Percentiles rank a stretch among this genome's conserved stretches.
These are phyloP conservation scores for Sisymbrium altissimum DNA, from an alignment of 345 rosid species.

Conservation along the genomic window DNA sequence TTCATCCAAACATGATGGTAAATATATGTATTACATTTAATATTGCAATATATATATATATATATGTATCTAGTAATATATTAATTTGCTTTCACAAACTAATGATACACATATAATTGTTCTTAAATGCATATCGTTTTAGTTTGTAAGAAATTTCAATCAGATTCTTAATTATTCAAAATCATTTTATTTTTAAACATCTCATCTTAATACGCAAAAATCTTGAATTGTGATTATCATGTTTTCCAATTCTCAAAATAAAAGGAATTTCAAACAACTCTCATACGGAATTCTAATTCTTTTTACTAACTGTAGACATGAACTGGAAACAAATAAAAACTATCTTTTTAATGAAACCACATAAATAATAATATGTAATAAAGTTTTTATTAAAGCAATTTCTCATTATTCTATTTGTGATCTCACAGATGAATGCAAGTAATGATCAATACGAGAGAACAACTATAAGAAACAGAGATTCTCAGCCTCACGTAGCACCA, in stretches of 20 bases:
- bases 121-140: constrained; percentile 13
- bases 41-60: too few species aligned
- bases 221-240: not conserved
- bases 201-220: not conserved
- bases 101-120: not conserved
- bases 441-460: constrained; percentile 57
- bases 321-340: not conserved
- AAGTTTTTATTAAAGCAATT: not conserved
- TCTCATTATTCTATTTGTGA: not conserved
- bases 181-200: not conserved
- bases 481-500: constrained; percentile 44
- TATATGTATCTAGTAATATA: not conserved
- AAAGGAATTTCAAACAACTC: not conserved
- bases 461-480: constrained; percentile 56
- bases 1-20: constrained; percentile 65
- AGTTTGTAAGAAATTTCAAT: constrained; percentile 17
- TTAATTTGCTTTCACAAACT: constrained; percentile 2
- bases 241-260: not conserved
- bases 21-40: not conserved
- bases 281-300: not conserved
- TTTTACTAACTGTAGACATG: not conserved
- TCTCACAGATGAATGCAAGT: constrained; percentile 60
- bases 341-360: not conserved
- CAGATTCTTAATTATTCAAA: not conserved
- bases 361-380: not conserved